Evolutionary conservation across 208 protist genomes (phyloP), one percentile per base, ranked within the genome.

Genomic region (Phytomonas sp.): DNA sequence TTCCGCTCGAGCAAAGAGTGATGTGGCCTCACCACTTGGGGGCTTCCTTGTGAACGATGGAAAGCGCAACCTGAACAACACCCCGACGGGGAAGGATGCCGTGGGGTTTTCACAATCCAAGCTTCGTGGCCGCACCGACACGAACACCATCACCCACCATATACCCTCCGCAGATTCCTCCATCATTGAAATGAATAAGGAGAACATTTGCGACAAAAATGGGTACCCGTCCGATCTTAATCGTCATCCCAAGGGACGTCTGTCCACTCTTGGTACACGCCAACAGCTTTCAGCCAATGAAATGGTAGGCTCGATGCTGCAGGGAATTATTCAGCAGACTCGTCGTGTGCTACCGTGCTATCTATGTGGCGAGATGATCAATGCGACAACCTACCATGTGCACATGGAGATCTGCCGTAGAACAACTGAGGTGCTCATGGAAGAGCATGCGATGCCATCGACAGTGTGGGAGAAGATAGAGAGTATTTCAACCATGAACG

Each of bases 341-440:
- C 88, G 85, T 4, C 82, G 79, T 60, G 73, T 86, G 65, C 51
- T 91, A 64, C 88, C 88, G 3, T 94, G 88, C 66, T 94, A 87
- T 67, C 73, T 83, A 60, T 94, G 88, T 61, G 88, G 75, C 0
- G 85, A 90, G 67, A 68, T 78, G 76, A 83, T 88, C 59, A 73
- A 66, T 43, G 51, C 82, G 15, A 74, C 67, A 23, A 68, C 80
- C 23, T 91, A 90, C 68, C 68, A 60, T 20, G 74, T 89, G 28
- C 88, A 94, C 72, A 62, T 89, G 32, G 76, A 82, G 26, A 46
- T 81, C 29, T 91, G 85, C 69, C 69, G 72, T 0, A 65, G 68
- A 4, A 76, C 62, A 20, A 83, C 82, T 26, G 70, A 75, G 64
- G 70, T 65, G 17, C 71, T 88, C 9, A 64, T 87, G 63, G n/a